phyloP scores from a whole-genome alignment of 768 basidiomycete genomes.

The Hortiboletus flavorubellus region DNA sequence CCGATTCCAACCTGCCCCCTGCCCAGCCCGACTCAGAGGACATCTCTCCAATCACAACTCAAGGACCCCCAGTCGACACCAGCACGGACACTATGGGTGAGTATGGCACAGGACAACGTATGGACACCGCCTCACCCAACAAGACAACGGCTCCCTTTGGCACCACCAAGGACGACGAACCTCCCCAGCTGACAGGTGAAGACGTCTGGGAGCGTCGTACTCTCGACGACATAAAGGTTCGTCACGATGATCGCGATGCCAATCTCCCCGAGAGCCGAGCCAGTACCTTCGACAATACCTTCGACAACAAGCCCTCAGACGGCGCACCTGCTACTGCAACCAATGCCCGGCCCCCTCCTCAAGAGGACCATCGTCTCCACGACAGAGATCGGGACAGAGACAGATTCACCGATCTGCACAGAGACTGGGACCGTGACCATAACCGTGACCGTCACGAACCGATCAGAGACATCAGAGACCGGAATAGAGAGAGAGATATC shows the following conservation, averaged over 20 bases:
- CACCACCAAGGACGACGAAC: constrained; percentile 31
- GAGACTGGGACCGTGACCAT: constrained; percentile 32
- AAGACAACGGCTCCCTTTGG: constrained; percentile 1
- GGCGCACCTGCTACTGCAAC: constrained; percentile 1
- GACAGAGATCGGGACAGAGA: constrained; percentile 37
- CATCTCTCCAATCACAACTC: not conserved
- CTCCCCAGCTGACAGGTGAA: constrained; percentile 21
- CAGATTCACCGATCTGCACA: constrained; percentile 32
- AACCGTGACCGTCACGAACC: constrained; percentile 28
- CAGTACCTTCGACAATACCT: constrained; percentile 7
- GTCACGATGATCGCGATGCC: constrained; percentile 26
- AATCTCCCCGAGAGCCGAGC: constrained; percentile 10
- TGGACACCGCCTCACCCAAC: constrained; percentile 19
- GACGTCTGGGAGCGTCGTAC: constrained; percentile 26
- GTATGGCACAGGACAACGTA: constrained; percentile 23
- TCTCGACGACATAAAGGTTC: constrained; percentile 31
- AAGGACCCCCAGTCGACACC: constrained; percentile 4
- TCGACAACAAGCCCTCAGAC: constrained; percentile 13
- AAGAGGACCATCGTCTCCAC: constrained; percentile 31
- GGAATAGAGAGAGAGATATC: constrained; percentile 26
- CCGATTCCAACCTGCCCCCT: constrained; percentile 10
- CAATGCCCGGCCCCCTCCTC: constrained; percentile 14
- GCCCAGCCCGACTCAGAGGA: constrained; percentile 14
- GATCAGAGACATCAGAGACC: constrained; percentile 21
- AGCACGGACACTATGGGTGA: constrained; percentile 27